These are phyloP conservation scores for Candida patagonica DNA, from an alignment of 805 yeast species.

Conservation along the genomic window DNA sequence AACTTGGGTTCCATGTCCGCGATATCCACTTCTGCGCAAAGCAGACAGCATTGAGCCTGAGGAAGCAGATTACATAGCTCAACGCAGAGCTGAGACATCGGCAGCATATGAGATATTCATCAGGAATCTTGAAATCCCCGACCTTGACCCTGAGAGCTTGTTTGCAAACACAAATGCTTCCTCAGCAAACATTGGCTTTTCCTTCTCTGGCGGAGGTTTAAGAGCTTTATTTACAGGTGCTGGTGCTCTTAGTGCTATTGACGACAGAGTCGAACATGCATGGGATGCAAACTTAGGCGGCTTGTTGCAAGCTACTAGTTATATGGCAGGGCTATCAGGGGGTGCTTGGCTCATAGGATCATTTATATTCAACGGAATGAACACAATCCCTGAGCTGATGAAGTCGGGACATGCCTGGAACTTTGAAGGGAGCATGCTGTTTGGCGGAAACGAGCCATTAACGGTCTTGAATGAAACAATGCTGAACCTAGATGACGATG, in stretches of 20 bases:
- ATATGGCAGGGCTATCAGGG: slow-evolving; percentile 70
- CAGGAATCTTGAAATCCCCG: slow-evolving; percentile 35
- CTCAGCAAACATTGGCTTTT: slow-evolving; percentile 28
- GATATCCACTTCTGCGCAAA: slow-evolving; percentile 7
- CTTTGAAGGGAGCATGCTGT: slow-evolving; percentile 46
- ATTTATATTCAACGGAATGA: slow-evolving; percentile 57
- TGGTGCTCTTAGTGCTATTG: slow-evolving; percentile 72
- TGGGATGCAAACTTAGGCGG: slow-evolving; percentile 38
- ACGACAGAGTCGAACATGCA: slow-evolving; percentile 36
- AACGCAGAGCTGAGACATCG: slow-evolving; percentile 10
- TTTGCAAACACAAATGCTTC: slow-evolving; percentile 9
- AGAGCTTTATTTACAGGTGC: slow-evolving; percentile 81
- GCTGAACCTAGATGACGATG: neutral
- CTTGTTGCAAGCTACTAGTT: slow-evolving; percentile 55
- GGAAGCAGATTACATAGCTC: slow-evolving; percentile 20
- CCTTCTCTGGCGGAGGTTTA: slow-evolving; percentile 86
- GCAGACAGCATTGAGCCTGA: slow-evolving; percentile 6
- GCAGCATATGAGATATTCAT: slow-evolving; percentile 35
- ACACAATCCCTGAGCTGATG: slow-evolving; percentile 51
- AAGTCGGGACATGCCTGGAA: slow-evolving; percentile 51
- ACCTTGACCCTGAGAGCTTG: slow-evolving; percentile 31
- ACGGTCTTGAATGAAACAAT: neutral
- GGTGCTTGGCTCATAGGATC: slow-evolving; percentile 79
- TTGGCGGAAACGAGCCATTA: neutral
- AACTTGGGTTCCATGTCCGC: slow-evolving; percentile 10